Conservation (phyloP, 1,284 basidiomycete species). For the Papiliotrema fonsecae region DNA sequence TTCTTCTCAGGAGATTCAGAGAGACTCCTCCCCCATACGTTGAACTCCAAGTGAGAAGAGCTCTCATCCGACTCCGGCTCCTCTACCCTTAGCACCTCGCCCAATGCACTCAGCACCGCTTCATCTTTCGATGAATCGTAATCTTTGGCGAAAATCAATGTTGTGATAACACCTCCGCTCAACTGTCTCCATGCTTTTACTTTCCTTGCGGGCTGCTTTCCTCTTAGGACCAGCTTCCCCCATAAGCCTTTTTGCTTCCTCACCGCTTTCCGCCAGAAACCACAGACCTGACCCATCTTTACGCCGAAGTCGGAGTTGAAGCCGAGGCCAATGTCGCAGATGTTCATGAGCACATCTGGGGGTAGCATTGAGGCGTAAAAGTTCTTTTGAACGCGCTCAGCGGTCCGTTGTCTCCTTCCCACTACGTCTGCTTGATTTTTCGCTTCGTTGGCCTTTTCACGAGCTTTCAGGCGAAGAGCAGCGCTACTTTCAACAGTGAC, state of each 20-base stretch:
- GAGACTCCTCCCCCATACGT: too few species aligned
- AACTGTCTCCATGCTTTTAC: constrained; percentile 16
- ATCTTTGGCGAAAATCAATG: constrained; percentile 9
- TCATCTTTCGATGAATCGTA: constrained; percentile 9
- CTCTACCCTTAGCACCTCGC: background rate
- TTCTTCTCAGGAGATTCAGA: too few species aligned
- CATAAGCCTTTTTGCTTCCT: constrained; percentile 18
- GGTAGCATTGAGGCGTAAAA: constrained; percentile 7
- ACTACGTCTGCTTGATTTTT: background rate
- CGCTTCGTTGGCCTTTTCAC: background rate
- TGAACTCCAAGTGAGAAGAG: too few species aligned
- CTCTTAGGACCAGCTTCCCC: constrained; percentile 19
- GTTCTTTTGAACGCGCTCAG: constrained; percentile 25
- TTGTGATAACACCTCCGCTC: constrained; percentile 11
- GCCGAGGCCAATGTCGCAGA: constrained; percentile 21
- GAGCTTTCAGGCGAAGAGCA: constrained; percentile 3
- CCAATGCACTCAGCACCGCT: background rate
- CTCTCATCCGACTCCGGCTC: background rate
- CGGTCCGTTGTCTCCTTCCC: constrained; percentile 4
- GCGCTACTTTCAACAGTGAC: background rate
- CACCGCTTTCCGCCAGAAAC: constrained; percentile 24
- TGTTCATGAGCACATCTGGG: constrained; percentile 27
- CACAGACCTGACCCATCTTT: constrained; percentile 31
- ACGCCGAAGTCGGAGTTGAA: constrained; percentile 16
- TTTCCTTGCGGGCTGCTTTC: constrained; percentile 17